Evolutionary conservation across 352 stramenopile genomes (phyloP).

Genomic region (Thraustotheca clavata): DNA sequence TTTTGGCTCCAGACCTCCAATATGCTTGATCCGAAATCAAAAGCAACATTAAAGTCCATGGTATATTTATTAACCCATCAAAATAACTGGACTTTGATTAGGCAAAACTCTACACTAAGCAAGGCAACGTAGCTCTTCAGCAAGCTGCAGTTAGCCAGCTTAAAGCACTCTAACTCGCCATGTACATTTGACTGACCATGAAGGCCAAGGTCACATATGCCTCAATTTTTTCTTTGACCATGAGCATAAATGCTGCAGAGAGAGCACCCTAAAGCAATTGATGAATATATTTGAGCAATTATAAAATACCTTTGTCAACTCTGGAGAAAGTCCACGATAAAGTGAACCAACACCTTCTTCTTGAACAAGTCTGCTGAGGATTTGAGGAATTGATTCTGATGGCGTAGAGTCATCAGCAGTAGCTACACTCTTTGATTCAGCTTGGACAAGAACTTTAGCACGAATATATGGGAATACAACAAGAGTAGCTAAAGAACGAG

Average conservation of each 20-base stretch:
- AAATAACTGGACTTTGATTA: neutral
- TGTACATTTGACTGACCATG: constrained; percentile 32
- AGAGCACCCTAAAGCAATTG: constrained; percentile 76
- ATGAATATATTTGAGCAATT: neutral
- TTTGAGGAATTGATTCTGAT: constrained; percentile 72
- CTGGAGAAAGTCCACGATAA: constrained; percentile 91
- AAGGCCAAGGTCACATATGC: constrained; percentile 79
- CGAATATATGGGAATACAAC: constrained; percentile 95
- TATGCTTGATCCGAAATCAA: constrained; percentile 19
- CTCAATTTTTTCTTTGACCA: constrained; percentile 97
- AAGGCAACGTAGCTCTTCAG: neutral
- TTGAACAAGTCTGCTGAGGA: constrained; percentile 61
- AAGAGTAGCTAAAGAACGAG: constrained; percentile 91
- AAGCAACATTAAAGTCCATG: constrained; percentile 24
- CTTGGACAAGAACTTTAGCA: constrained; percentile 93
- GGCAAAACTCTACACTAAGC: constrained; percentile 21
- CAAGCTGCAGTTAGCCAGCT: neutral
- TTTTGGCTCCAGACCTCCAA: constrained; percentile 25
- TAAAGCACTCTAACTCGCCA: constrained; percentile 6
- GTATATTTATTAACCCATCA: neutral
- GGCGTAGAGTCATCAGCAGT: constrained; percentile 26
- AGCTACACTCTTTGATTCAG: constrained; percentile 66
- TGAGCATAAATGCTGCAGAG: constrained; percentile 94
- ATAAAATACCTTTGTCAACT: constrained; percentile 79
- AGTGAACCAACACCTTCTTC: constrained; percentile 83